Conservation (phyloP, 306 rosid genomes). For the Boehmeria nivea region DNA sequence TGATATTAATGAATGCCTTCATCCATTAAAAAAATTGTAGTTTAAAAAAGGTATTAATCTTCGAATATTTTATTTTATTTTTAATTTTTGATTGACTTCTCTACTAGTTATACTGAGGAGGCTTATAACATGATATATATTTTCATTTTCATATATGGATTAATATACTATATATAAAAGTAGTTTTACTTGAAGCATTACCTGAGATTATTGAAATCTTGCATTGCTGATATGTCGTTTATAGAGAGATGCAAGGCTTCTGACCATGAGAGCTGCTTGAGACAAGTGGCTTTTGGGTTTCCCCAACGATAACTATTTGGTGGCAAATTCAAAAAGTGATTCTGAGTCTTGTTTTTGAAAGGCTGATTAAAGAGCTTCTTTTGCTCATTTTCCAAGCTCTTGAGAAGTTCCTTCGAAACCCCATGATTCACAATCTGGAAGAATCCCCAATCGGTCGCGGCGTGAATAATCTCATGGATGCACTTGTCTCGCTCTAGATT, state of each 20-base stretch:
- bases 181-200: too few species aligned
- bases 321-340: slow-evolving; percentile 31
- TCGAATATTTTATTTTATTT: too few species aligned
- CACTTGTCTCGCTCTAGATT: slow-evolving; percentile 33
- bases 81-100: too few species aligned
- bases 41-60: too few species aligned
- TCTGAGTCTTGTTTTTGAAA: slow-evolving; percentile 30
- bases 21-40: too few species aligned
- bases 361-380: slow-evolving; percentile 41
- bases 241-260: slow-evolving; percentile 59
- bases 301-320: slow-evolving; percentile 62
- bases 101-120: too few species aligned
- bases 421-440: slow-evolving; percentile 71
- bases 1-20: too few species aligned
- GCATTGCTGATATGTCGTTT: neutral
- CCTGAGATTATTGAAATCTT: neutral
- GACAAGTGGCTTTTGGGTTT: slow-evolving; percentile 44
- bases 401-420: slow-evolving; percentile 33
- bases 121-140: too few species aligned
- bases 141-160: too few species aligned
- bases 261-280: slow-evolving; percentile 55
- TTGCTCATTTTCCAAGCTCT: slow-evolving; percentile 34
- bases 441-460: slow-evolving; percentile 58
- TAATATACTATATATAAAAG: too few species aligned
- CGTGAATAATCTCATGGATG: slow-evolving; percentile 41